These are phyloP conservation scores for Diaporthe ampelina DNA, from an alignment of 2,329 filamentous ascomycete species.

Conservation along the genomic window DNA sequence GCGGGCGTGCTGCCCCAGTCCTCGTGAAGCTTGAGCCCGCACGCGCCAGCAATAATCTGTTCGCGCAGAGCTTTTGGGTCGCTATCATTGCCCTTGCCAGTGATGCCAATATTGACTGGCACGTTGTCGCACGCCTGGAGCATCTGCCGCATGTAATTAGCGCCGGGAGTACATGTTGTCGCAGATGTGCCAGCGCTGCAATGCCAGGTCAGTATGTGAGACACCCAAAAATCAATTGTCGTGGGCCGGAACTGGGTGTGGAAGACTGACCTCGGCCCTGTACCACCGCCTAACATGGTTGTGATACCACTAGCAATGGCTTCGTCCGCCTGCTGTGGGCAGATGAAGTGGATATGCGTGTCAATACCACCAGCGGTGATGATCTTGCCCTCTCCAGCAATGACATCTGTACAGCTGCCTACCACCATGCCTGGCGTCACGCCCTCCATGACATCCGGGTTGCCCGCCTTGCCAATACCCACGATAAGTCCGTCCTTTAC, in stretches of 20 bases:
- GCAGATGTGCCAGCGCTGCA: constrained; percentile 86
- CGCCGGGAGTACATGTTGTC: constrained; percentile 92
- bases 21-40: constrained; percentile 94
- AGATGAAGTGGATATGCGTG: constrained; percentile 94
- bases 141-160: constrained; percentile 88
- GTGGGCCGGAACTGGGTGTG: neutral
- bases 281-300: constrained; percentile 90
- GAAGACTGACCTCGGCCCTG: constrained; percentile 81
- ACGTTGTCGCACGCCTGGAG: constrained; percentile 86
- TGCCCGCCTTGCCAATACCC: constrained; percentile 94
- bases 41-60: constrained; percentile 85
- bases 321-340: constrained; percentile 90
- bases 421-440: constrained; percentile 84
- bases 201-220: constrained; percentile 11
- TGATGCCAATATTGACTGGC: constrained; percentile 91
- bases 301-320: constrained; percentile 89
- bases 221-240: constrained; percentile 6
- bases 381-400: constrained; percentile 91
- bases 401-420: constrained; percentile 90
- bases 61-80: constrained; percentile 79
- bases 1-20: constrained; percentile 95
- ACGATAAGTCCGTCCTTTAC: constrained; percentile 89
- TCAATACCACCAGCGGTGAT: constrained; percentile 92
- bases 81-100: constrained; percentile 93
- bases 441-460: constrained; percentile 96